Percentiles rank a stretch among this genome's conserved stretches.
These are phyloP conservation scores for Firmiana major DNA, from an alignment of 345 rosid species.

Conservation along the genomic window DNA sequence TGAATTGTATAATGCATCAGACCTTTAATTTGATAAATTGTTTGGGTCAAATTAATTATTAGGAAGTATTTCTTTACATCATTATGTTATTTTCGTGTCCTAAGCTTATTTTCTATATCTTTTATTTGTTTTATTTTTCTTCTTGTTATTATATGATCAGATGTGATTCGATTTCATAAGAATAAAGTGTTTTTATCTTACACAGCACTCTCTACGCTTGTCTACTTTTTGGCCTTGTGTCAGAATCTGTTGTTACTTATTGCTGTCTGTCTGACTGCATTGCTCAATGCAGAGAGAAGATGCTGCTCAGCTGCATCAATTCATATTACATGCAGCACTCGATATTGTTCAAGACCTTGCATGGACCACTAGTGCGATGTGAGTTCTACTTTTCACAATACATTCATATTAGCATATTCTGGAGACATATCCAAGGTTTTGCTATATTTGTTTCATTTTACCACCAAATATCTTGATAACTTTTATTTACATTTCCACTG, in stretches of 20 bases:
- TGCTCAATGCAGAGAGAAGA: slow-evolving; percentile 76
- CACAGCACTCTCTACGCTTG: background rate
- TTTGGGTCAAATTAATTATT: background rate
- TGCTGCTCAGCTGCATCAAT: slow-evolving; percentile 92
- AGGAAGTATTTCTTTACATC: background rate
- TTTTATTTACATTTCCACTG: background rate
- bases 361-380: slow-evolving; percentile 98
- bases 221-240: background rate
- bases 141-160: background rate
- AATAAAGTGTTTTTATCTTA: background rate
- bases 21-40: background rate
- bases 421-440: background rate
- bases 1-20: background rate
- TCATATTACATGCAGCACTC: slow-evolving; percentile 85
- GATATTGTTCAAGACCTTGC: slow-evolving; percentile 95
- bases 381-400: slow-evolving; percentile 19
- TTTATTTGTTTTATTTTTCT: background rate
- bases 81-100: background rate
- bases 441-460: slow-evolving; percentile 2
- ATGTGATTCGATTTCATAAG: background rate
- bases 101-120: background rate
- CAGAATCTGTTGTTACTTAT: background rate
- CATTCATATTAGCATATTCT: background rate
- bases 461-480: background rate
- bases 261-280: slow-evolving; percentile 4